Percentiles rank a stretch among this genome's conserved stretches.
Evolutionary conservation across 2,329 filamentous ascomycete species (phyloP).

Genomic region (Kalmusia sp.): DNA sequence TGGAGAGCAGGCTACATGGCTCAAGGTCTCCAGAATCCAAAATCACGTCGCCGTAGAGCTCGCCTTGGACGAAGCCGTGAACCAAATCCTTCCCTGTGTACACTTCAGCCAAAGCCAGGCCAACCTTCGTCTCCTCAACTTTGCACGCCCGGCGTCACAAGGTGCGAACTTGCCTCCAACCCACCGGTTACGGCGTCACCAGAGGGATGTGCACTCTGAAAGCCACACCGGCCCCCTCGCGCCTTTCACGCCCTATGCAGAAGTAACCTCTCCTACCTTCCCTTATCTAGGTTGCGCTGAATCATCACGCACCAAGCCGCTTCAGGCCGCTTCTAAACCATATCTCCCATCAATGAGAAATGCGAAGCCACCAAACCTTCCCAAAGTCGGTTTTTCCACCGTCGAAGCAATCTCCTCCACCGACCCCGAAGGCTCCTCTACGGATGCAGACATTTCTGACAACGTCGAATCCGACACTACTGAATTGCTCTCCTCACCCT

Average conservation of each 20-base stretch:
- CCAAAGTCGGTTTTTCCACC: slow-evolving; percentile 9
- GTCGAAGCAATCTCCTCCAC: slow-evolving; percentile 37
- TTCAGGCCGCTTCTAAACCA: slow-evolving; percentile 14
- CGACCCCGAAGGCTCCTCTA: slow-evolving; percentile 34
- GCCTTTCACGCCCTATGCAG: slow-evolving; percentile 13
- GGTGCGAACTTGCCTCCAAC: slow-evolving; percentile 25
- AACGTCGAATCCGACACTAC: slow-evolving; percentile 43
- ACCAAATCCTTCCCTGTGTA: slow-evolving; percentile 70
- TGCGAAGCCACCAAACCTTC: slow-evolving; percentile 8
- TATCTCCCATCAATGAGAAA: slow-evolving; percentile 18
- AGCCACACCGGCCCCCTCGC: slow-evolving; percentile 26
- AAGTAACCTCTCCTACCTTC: slow-evolving; percentile 25
- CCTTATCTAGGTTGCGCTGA: no score
- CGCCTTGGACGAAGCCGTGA: slow-evolving; percentile 78
- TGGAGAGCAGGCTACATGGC: slow-evolving; percentile 91
- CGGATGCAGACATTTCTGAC: slow-evolving; percentile 39
- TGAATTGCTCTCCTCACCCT: slow-evolving; percentile 40
- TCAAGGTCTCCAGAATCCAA: slow-evolving; percentile 81
- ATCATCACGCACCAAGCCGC: slow-evolving; percentile 10
- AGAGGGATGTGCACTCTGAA: slow-evolving; percentile 31
- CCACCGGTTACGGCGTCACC: slow-evolving; percentile 23
- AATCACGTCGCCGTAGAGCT: slow-evolving; percentile 90
- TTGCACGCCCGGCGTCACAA: slow-evolving; percentile 33
- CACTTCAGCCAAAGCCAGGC: slow-evolving; percentile 73
- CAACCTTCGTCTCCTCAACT: slow-evolving; percentile 32